A percentile compares a stretch with the other conserved stretches of the same genome.
Conservation (phyloP, 352 stramenopile genomes). For the Phytophthora fragariae region DNA sequence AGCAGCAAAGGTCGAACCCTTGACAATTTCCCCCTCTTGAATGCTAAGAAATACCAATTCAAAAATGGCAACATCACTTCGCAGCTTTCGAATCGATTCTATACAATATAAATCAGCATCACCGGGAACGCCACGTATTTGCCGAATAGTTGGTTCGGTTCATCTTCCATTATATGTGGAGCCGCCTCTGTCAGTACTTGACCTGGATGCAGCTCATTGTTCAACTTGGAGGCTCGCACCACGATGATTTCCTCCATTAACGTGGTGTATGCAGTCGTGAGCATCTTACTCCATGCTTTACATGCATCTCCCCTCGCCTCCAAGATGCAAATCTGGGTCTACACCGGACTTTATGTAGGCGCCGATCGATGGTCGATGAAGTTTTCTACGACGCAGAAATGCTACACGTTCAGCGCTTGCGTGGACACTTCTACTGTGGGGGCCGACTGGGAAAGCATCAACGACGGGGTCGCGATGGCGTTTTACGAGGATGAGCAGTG, state of each 20-base stretch:
- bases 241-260: not conserved
- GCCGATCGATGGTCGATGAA: constrained; percentile 21
- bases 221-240: not conserved
- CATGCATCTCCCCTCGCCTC: not conserved
- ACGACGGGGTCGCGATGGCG: constrained; percentile 6
- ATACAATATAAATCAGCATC: too few relatives aligned
- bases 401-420: constrained; percentile 31
- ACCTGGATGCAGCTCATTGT: not conserved
- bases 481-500: constrained; percentile 35
- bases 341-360: constrained; percentile 4
- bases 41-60: too few relatives aligned
- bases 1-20: too few relatives aligned
- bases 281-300: not conserved
- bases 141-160: not conserved
- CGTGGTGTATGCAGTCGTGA: not conserved
- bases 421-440: constrained; percentile 7
- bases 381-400: constrained; percentile 31
- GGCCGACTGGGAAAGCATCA: constrained; percentile 21
- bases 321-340: constrained; percentile 24
- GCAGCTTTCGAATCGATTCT: too few relatives aligned
- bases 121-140: too few relatives aligned
- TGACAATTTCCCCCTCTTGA: too few relatives aligned
- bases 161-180: not conserved
- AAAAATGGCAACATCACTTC: too few relatives aligned
- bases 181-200: too few relatives aligned